phyloP scores from a whole-genome alignment of 2,329 filamentous ascomycete genomes.

The Pyricularia pennisetigena region DNA sequence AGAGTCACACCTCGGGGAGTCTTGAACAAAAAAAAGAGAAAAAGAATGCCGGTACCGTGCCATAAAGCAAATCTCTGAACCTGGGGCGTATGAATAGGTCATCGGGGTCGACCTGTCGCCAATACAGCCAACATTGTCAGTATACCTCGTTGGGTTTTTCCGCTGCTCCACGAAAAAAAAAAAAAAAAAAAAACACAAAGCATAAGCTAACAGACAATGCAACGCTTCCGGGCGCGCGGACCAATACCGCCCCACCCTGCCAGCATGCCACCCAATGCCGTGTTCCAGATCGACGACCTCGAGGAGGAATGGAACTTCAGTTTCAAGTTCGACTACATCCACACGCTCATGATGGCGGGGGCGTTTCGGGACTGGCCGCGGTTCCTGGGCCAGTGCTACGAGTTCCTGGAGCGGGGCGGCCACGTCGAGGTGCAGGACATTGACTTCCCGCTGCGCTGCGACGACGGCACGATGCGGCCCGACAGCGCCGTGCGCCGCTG shows the following conservation, averaged over 20 bases:
- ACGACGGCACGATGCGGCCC: constrained; percentile 17
- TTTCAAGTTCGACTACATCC: constrained; percentile 18
- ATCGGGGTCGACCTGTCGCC: constrained; percentile 17
- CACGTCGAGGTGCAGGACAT: constrained; percentile 19
- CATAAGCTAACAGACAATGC: not conserved
- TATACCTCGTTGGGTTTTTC: not conserved
- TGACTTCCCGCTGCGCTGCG: constrained; percentile 19
- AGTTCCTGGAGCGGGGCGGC: constrained; percentile 14
- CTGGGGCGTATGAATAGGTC: constrained; percentile 9
- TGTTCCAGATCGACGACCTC: constrained; percentile 18
- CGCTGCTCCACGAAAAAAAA: not conserved
- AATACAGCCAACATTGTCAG: constrained; percentile 16
- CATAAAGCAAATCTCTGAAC: not conserved
- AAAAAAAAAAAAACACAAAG: too few species aligned
- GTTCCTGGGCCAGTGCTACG: constrained; percentile 14
- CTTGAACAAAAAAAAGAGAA: not conserved
- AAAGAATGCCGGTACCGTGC: not conserved
- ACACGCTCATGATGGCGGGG: constrained; percentile 17
- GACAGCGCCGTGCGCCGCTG: constrained; percentile 16
- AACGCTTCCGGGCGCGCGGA: too few species aligned
- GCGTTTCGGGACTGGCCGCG: constrained; percentile 16
- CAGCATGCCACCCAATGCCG: constrained; percentile 14
- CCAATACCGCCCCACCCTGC: not conserved
- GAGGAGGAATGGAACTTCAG: constrained; percentile 18
- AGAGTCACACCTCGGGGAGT: not conserved